Conservation (phyloP, 2,329 filamentous ascomycete species). For the Cercospora beticola region DNA sequence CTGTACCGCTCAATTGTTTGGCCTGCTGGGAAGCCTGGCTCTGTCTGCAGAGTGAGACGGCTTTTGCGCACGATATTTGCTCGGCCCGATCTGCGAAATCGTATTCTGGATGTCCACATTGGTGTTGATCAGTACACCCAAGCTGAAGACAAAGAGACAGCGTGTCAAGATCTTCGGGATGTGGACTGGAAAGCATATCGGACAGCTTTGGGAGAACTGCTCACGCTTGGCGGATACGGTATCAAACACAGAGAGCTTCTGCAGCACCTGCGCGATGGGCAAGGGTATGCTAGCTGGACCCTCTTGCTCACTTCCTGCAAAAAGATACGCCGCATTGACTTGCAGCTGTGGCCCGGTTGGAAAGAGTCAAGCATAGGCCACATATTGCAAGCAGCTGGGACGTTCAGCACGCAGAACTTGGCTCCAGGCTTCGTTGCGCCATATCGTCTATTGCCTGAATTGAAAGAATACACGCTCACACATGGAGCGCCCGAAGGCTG, state of each 20-base stretch:
- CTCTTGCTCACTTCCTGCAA: background rate
- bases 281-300: conserved; percentile 2
- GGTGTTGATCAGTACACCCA: background rate
- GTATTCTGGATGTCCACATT: conserved; percentile 1
- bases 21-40: background rate
- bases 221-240: background rate
- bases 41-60: background rate
- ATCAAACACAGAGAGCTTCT: background rate
- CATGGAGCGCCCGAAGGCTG: background rate
- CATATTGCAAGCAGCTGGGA: background rate
- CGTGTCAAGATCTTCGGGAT: background rate
- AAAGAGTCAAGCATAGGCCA: background rate
- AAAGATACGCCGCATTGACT: background rate
- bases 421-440: background rate
- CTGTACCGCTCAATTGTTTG: conserved; percentile 6
- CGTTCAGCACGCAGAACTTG: background rate
- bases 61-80: conserved; percentile 7
- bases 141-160: background rate
- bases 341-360: background rate
- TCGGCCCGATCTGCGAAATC: background rate
- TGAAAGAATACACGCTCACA: background rate
- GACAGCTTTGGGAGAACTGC: background rate
- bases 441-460: background rate
- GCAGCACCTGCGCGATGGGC: background rate
- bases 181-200: conserved; percentile 1